phyloP scores from a whole-genome alignment of 148 eudicot genomes.

The Rhododendron ferrugineum region DNA sequence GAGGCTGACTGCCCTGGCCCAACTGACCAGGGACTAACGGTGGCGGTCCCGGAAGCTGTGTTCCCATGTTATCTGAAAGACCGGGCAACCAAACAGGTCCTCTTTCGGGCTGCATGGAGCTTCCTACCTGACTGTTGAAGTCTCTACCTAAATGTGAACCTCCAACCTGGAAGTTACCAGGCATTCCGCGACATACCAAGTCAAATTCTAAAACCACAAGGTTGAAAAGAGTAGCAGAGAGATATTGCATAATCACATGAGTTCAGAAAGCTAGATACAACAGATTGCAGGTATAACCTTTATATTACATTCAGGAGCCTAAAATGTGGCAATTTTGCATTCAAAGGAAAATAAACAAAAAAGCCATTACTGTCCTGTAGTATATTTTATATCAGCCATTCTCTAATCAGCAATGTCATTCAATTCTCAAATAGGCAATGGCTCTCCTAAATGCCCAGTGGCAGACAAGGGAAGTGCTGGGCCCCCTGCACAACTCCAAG shows the following conservation, averaged over 20 bases:
- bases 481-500: neutral
- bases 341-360: neutral
- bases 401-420: neutral
- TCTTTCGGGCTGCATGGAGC: constrained; percentile 54
- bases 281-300: neutral
- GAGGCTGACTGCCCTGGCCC: constrained; percentile 28
- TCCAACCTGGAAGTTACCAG: constrained; percentile 40
- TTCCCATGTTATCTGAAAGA: constrained; percentile 36
- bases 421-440: neutral
- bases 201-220: neutral
- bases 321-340: neutral
- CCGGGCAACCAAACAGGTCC: constrained; percentile 62
- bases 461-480: neutral
- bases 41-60: constrained; percentile 49
- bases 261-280: neutral
- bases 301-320: neutral
- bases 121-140: constrained; percentile 48
- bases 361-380: neutral
- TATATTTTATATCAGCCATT: neutral
- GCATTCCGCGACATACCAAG: neutral
- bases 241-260: neutral
- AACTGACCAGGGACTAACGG: constrained; percentile 33
- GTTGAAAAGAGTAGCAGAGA: neutral
- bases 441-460: neutral
- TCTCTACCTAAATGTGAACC: constrained; percentile 53